These are phyloP conservation scores for Gaertneriomyces sp. DNA, from an alignment of 192 early-diverging fungal species.

Conservation along the genomic window DNA sequence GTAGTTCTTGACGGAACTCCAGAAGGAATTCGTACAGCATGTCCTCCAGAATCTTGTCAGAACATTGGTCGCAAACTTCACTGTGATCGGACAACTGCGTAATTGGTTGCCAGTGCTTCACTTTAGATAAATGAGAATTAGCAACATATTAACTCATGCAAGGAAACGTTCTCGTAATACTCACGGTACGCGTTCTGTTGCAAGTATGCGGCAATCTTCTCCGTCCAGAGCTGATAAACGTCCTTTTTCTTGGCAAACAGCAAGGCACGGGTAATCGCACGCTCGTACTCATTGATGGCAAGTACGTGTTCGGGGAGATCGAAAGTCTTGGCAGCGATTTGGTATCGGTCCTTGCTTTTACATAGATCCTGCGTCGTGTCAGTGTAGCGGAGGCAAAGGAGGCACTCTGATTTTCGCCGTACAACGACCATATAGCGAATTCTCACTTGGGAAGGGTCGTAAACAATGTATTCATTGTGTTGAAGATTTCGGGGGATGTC, in stretches of 20 bases:
- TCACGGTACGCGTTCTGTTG: conserved; percentile 7
- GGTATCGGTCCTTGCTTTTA: background rate
- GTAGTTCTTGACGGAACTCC: background rate
- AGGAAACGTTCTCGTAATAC: background rate
- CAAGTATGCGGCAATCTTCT: background rate
- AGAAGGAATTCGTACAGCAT: conserved; percentile 17
- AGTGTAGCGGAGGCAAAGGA: conserved; percentile 16
- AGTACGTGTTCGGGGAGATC: conserved; percentile 1
- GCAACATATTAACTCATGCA: background rate
- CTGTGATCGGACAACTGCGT: conserved; percentile 12
- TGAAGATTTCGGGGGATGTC: conserved; percentile 23
- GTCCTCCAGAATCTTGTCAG: conserved; percentile 18
- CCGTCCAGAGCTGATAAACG: conserved; percentile 15
- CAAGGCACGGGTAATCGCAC: conserved; percentile 6
- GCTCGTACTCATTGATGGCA: conserved; percentile 10
- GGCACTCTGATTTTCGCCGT: conserved; percentile 19
- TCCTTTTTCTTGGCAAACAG: background rate
- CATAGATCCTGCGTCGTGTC: background rate
- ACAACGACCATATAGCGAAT: conserved; percentile 57
- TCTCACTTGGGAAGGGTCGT: conserved; percentile 61
- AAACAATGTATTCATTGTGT: conserved; percentile 75
- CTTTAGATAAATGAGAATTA: background rate
- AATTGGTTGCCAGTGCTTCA: conserved; percentile 18
- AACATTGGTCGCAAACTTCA: conserved; percentile 28
- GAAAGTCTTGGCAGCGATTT: background rate